Conservation (phyloP, 2,329 filamentous ascomycete genomes). For the Pseudocercospora macadamiae region DNA sequence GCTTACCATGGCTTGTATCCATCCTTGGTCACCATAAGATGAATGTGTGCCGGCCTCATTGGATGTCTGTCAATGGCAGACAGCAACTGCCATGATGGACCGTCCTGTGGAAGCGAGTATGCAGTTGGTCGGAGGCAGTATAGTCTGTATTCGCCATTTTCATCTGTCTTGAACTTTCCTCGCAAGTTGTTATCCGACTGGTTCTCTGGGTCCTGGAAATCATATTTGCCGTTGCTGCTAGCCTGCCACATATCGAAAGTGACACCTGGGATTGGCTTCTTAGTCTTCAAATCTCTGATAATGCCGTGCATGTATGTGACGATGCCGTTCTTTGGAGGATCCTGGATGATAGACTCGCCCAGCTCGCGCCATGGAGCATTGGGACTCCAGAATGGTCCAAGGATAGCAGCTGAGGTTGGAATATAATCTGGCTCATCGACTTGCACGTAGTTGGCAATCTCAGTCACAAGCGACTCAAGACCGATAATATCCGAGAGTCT, state of each 20-base stretch:
- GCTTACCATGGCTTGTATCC: constrained; percentile 30
- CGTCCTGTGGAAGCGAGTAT: constrained; percentile 71
- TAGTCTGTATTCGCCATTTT: constrained; percentile 70
- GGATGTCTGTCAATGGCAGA: constrained; percentile 60
- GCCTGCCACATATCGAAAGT: constrained; percentile 81
- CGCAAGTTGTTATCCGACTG: constrained; percentile 74
- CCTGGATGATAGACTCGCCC: constrained; percentile 68
- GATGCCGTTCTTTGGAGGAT: constrained; percentile 61
- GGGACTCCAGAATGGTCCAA: constrained; percentile 78
- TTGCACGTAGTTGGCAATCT: constrained; percentile 65
- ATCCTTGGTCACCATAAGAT: constrained; percentile 18
- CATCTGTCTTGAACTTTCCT: constrained; percentile 73
- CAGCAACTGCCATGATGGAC: constrained; percentile 58
- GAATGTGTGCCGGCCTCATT: constrained; percentile 65
- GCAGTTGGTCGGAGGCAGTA: constrained; percentile 76
- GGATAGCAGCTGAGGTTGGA: constrained; percentile 75
- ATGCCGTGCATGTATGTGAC: constrained; percentile 70
- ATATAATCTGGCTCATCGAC: constrained; percentile 63
- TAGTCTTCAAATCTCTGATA: constrained; percentile 66
- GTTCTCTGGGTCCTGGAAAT: constrained; percentile 69
- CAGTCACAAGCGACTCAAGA: constrained; percentile 70
- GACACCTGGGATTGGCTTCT: constrained; percentile 65
- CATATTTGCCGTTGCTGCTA: constrained; percentile 72
- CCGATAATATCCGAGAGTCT: constrained; percentile 74
- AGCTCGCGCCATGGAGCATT: constrained; percentile 69